Evolutionary conservation across 2,329 filamentous ascomycete species (phyloP), one percentile per base, ranked within the genome.

Genomic region (Zymoseptoria brevis): DNA sequence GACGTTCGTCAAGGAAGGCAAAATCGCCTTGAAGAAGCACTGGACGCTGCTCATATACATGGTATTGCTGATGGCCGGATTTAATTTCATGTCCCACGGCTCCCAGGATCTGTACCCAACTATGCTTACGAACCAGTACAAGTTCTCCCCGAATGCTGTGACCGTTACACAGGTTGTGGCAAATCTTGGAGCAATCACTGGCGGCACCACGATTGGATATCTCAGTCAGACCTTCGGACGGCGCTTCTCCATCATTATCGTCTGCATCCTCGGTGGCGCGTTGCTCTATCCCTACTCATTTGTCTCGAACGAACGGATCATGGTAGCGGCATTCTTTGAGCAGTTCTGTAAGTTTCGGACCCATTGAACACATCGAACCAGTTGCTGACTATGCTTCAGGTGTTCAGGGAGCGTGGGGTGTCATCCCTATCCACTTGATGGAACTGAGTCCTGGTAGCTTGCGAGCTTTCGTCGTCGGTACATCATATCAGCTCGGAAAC

Each of bases 1-100:
- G 52, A 84, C 87, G 0, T 94, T 96, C 71, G 57, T 93, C 24
- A 75, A 80, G 0, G 90, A 96, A 74, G 90, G 88, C 61, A 89
- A 88, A 67, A 83, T 92, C 0, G 90, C 90, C 0, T 69, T 96
- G 29, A 87, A 84, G 73, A 82, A 84, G 9, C 89, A 96, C 74
- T 96, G 91, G 91, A 64, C 90, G 13, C 74, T 95, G 2, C 78
- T 96, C 58, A 77, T 85, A 41, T 96, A 96, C 75, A 79, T 96
- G 59, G 89, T 96, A 6, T 77, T 96, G 1, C 79, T 96, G 48
- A 95, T 95, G 89, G 87, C 89, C 1, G 90, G 90, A 3, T 94
- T 96, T 79, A 96, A 95, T 75, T 95, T 94, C 71, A 91, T 94
- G 88, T 88, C 86, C 19, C 89, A 92, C 70, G 88, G 88, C 57